Evolutionary conservation across 306 rosid species (phyloP).

Genomic region (Gleditsia sinensis): DNA sequence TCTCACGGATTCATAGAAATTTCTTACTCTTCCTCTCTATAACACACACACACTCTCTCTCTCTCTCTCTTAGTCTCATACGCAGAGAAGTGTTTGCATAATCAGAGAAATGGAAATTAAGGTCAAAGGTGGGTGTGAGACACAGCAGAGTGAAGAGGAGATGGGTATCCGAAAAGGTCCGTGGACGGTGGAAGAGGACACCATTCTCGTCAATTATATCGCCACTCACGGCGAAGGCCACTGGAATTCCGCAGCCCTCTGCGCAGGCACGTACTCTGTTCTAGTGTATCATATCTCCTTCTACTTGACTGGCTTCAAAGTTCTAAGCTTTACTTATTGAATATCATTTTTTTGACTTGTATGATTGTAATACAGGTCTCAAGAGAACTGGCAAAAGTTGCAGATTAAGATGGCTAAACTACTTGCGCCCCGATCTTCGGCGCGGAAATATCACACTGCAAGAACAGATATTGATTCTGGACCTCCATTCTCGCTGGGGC

Average conservation of each 20-base stretch:
- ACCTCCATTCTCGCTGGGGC: conserved; percentile 64
- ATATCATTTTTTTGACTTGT: too few species aligned
- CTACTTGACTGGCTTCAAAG: neutral
- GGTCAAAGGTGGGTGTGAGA: conserved; percentile 1
- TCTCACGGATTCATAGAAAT: neutral
- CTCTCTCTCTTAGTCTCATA: neutral
- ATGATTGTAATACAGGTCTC: conserved; percentile 38
- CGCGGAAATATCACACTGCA: conserved; percentile 60
- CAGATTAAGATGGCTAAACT: conserved; percentile 65
- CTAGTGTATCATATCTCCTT: too few species aligned
- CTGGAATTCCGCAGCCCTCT: conserved; percentile 60
- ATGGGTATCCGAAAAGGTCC: conserved; percentile 59
- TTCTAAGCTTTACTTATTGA: too few species aligned
- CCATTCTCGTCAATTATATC: conserved; percentile 49
- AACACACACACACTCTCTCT: neutral
- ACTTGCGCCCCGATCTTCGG: conserved; percentile 56
- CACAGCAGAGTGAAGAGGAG: conserved; percentile 17
- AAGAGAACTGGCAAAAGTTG: conserved; percentile 69
- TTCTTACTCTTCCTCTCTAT: neutral
- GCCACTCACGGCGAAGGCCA: conserved; percentile 61
- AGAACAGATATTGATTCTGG: conserved; percentile 60
- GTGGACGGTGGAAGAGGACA: conserved; percentile 70
- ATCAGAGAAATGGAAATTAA: conserved; percentile 13
- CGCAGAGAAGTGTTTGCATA: neutral
- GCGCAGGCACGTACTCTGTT: conserved; percentile 43